Evolutionary conservation across 2,329 filamentous ascomycete species (phyloP).

Genomic region (Polychaeton citri): DNA sequence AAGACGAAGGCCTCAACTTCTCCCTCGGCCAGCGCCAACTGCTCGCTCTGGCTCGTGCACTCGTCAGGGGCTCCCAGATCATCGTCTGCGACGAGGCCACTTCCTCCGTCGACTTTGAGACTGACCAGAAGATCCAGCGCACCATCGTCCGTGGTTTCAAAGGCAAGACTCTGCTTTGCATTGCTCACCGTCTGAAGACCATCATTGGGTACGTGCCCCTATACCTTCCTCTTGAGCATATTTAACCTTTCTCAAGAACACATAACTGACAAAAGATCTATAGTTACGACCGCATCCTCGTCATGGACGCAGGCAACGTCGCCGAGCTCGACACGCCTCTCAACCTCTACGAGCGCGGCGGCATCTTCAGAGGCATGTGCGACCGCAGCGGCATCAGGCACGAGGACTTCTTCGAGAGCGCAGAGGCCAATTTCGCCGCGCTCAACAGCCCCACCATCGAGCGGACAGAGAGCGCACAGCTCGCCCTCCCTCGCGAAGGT

Average conservation of each 20-base stretch:
- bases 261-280: not conserved
- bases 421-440: slow-evolving; percentile 14
- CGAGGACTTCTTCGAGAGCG: slow-evolving; percentile 31
- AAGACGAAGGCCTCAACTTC: slow-evolving; percentile 93
- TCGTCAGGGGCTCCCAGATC: slow-evolving; percentile 77
- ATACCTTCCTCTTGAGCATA: not conserved
- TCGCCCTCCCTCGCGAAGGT: no score
- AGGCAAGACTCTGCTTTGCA: slow-evolving; percentile 80
- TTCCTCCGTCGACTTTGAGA: slow-evolving; percentile 86
- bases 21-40: slow-evolving; percentile 89
- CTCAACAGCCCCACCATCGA: slow-evolving; percentile 13
- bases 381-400: slow-evolving; percentile 64
- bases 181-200: slow-evolving; percentile 81
- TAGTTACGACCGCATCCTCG: slow-evolving; percentile 80
- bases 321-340: slow-evolving; percentile 73
- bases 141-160: slow-evolving; percentile 77
- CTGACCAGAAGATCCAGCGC: slow-evolving; percentile 84
- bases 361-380: slow-evolving; percentile 84
- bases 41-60: slow-evolving; percentile 82
- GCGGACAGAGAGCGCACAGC: slow-evolving; percentile 13
- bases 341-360: slow-evolving; percentile 56
- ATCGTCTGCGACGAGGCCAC: slow-evolving; percentile 97
- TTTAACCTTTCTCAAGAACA: not conserved
- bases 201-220: slow-evolving; percentile 49
- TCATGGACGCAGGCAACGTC: slow-evolving; percentile 84